Base-by-base conservation (phyloP, 1,284 basidiomycete species). In the Afroboletus lepidellus region DNA sequence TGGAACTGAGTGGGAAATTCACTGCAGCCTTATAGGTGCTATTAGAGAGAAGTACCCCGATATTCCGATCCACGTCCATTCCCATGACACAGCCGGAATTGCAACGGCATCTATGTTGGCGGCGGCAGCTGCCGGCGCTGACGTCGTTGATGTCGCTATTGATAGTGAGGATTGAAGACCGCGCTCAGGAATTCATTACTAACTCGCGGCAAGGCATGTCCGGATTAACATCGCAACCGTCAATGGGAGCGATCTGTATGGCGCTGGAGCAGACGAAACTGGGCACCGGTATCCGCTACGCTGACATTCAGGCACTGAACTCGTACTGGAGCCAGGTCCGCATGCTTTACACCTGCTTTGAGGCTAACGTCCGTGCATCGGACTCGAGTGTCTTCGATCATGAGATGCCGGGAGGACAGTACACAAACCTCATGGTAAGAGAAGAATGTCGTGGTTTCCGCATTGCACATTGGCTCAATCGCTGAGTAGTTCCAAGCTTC, bases 321-420 rank as follows among this genome's bases (percentile, higher is more conserved):
- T 75, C 90, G 56, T 99, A 99, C 78, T 99, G 97, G 97, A 92
- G 88, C 59, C 95, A 98, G 78, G 92, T 98, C 69, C 90, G 97
- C 64, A 77, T 92, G 75, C 83, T 99, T 52, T 99, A 99, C 78
- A 75, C 80, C 67, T 97, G 94, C 78, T 99, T 99, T 78, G 97
- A 99, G 74, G 97, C 96, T 58, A 98, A 98, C 67, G 95, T 99
- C 64, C 87, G 94, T 57, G 92, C 95, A 24, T 96, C 94, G 41
- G 93, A 96, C 72, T 96, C 92, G 41, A 94, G 92, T 74, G 95
- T 98, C 56, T 99, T 98, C 69, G 95, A 96, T 69, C 97, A 99
- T 76, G 95, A 99, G 77, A 99, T 99, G 97, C 97, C 97, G 48
- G 97, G 97, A 72, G 96, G 95, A 46, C 93, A 96, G 71, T 96